phyloP scores from a whole-genome alignment of 1,284 basidiomycete genomes.

The Cryptococcus neoformans region DNA sequence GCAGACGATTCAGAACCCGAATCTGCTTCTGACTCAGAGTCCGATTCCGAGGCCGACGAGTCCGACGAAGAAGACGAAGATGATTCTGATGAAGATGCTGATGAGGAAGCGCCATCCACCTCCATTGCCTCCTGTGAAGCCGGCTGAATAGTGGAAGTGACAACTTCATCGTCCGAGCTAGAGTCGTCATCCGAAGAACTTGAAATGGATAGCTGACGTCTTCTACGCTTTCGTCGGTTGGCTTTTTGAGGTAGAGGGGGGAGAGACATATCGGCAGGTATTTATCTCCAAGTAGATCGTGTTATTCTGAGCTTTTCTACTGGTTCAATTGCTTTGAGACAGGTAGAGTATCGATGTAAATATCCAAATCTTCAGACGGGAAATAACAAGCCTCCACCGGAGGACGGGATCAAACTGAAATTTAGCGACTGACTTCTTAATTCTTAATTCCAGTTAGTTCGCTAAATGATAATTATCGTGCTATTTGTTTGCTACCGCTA shows the following conservation, averaged over 20 bases:
- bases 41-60: constrained; percentile 17
- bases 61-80: constrained; percentile 20
- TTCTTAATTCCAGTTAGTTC: too few relatives aligned
- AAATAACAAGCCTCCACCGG: not conserved
- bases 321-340: not conserved
- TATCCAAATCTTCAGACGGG: not conserved
- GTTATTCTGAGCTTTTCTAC: not conserved
- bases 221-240: constrained; percentile 30
- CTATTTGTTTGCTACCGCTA: too few relatives aligned
- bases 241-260: constrained; percentile 8
- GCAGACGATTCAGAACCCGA: constrained; percentile 14
- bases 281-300: not conserved
- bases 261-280: constrained; percentile 4
- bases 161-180: constrained; percentile 19
- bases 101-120: constrained; percentile 17
- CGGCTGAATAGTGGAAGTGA: constrained; percentile 1
- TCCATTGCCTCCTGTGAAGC: constrained; percentile 15
- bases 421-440: too few relatives aligned
- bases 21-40: constrained; percentile 30
- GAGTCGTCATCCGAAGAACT: constrained; percentile 22
- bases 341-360: too few relatives aligned
- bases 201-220: constrained; percentile 34
- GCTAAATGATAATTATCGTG: too few relatives aligned
- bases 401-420: not conserved
- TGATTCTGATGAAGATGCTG: constrained; percentile 14